These are phyloP conservation scores for Inga leiocalycina DNA, from an alignment of 306 rosid genomes.

Conservation along the genomic window DNA sequence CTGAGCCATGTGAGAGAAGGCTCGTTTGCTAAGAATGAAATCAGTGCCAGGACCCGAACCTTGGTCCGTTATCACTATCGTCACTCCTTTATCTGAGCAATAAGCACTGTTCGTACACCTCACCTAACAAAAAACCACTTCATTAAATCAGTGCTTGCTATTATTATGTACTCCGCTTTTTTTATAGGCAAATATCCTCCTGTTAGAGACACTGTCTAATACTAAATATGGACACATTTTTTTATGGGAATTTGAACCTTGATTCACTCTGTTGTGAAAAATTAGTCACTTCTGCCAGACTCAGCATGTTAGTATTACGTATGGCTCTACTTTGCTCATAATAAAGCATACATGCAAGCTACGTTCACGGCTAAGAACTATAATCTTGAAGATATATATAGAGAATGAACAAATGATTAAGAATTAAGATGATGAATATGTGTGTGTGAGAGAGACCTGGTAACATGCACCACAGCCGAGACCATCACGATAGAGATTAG, in stretches of 20 bases:
- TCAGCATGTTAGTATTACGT: no score
- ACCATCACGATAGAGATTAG: conserved; percentile 73
- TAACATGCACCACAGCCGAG: conserved; percentile 98
- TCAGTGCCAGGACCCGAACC: conserved; percentile 70
- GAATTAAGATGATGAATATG: background rate
- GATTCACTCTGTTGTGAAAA: no score
- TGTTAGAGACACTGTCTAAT: no score
- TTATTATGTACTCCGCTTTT: background rate
- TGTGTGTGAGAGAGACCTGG: conserved; percentile 49
- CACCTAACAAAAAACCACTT: conserved; percentile 47
- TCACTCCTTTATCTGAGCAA: conserved; percentile 75
- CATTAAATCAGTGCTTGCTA: background rate
- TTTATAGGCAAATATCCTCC: no score
- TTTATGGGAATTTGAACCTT: no score
- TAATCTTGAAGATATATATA: background rate
- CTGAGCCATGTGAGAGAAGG: conserved; percentile 74
- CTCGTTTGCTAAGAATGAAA: conserved; percentile 74
- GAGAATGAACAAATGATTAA: background rate
- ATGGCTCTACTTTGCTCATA: no score
- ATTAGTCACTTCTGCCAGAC: no score
- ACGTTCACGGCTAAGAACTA: background rate
- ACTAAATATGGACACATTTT: no score
- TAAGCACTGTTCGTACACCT: conserved; percentile 65
- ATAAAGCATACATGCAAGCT: background rate
- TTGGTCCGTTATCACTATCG: conserved; percentile 75